Evolutionary conservation across 1,284 basidiomycete species (phyloP), one percentile per base, ranked within the genome.

Genomic region (Singerocomus inundabilis): DNA sequence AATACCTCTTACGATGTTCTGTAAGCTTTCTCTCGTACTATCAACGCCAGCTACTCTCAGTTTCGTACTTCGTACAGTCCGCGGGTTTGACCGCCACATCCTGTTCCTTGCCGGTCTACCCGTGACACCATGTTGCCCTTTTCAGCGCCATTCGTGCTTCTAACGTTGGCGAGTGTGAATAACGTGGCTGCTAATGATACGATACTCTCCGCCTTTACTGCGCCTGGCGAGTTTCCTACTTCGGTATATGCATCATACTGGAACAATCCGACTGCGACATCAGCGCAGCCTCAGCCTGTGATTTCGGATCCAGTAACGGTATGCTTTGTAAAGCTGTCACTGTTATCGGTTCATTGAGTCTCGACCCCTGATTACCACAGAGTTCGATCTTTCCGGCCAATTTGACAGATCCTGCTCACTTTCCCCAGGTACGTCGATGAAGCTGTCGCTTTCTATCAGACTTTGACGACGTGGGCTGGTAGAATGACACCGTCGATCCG

Each of bases 211-310:
- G 76, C 75, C 3, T 85, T 78, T 59, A 80, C 81, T 5, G 82
- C 70, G 7, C 77, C 82, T 15, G 83, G 83, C 9, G 62, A 66
- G 11, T 85, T 87, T 62, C 84, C 84, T 2, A 84, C 82, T 3
- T 78, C 80, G 3, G 66, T 74, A 24, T 86, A 78, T 59, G 62
- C 66, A 7, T 72, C 78, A 52, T 88, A 87, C 65, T 86, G 81
- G 69, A 86, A 88, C 60, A 67, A 77, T 54, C 84, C 85, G 7
- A 87, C 83, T 3, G 81, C 78, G 28, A 86, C 83, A 5, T 74
- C 74, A 29, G 78, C 71, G 3, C 82, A 87, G 65, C 79, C 80
- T 5, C 83, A 86, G 62, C 86, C 86, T 7, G 74, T 85, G 26
- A 77, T 88, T 45, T 79, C 82, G 6, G 83, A 88, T 60, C 80